Base-by-base conservation (phyloP, 495 filamentous ascomycete species). In the Daldinia loculata region DNA sequence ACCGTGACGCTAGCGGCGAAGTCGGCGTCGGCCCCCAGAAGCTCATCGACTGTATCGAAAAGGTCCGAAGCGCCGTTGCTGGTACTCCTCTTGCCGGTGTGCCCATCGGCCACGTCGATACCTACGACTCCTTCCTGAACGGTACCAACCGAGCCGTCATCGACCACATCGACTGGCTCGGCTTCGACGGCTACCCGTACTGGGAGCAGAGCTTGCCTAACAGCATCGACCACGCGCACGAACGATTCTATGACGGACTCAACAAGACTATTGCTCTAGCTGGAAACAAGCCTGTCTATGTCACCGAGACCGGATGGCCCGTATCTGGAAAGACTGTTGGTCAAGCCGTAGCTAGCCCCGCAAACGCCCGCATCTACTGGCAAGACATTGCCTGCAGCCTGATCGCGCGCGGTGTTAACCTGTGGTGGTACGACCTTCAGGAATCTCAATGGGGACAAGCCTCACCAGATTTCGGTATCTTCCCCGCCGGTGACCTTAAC, bases 261-360 rank as follows among this genome's bases (percentile, higher is more conserved):
- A 77, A 83, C 53, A 83, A 83, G 66, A 92, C 91, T 62, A 79
- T 87, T 57, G 74, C 76, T n/a, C 86, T 80, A 45, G 85, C 88
- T 51, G 79, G 80, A 22, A 83, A 81, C 67, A 93, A 92, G 84
- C 86, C 87, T 39, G 87, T 95, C 72, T 92, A 91, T 85, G 86
- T 94, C 63, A 94, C 92, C 48, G 92, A 95, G 85, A 94, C 92
- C 53, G 92, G 92, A 51, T 93, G 90, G 90, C 92, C 92, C 61
- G 87, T 90, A 6, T 83, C 79, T 64, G 92, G 92, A 27, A 73
- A 80, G 27, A 83, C 79, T 5, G 76, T 84, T 69, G 85, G 84
- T 72, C 75, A 85, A 30, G 92, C 88, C 70, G 84, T 89, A 14
- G 82, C 92, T 50, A 87, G 77, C 63, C 36, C 76, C 30, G 82